Conservation (phyloP, 306 rosid species). For the Parietaria judaica region DNA sequence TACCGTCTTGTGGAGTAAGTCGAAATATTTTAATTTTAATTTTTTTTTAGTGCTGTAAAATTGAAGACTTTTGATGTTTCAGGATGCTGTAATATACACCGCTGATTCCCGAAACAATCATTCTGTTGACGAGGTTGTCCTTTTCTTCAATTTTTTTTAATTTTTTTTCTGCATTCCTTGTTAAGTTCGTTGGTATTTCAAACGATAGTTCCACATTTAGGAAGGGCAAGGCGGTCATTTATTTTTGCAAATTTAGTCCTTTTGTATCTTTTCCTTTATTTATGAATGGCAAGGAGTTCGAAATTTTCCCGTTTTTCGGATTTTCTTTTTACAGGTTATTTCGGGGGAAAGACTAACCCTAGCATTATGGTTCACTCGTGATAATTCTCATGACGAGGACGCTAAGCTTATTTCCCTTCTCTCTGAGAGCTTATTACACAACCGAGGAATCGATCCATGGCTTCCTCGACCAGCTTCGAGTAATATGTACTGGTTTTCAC, state of each 20-base stretch:
- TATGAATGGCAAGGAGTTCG: background rate
- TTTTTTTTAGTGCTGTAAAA: no score
- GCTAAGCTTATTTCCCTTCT: constrained; percentile 62
- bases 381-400: constrained; percentile 80
- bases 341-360: constrained; percentile 90
- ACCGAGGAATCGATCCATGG: constrained; percentile 29
- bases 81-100: constrained; percentile 84
- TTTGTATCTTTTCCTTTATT: no score
- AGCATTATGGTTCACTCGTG: constrained; percentile 88
- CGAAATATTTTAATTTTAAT: no score
- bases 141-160: constrained; percentile 14
- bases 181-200: no score
- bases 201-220: background rate
- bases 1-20: constrained; percentile 74
- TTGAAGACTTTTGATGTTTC: constrained; percentile 12
- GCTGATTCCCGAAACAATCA: constrained; percentile 70
- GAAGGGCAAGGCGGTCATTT: no score
- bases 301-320: constrained; percentile 20
- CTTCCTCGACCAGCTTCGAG: constrained; percentile 71
- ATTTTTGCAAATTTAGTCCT: no score
- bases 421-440: constrained; percentile 36
- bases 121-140: constrained; percentile 83
- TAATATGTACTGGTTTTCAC: constrained; percentile 83
- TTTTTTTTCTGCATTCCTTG: no score
- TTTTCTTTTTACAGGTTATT: constrained; percentile 46